phyloP scores from a whole-genome alignment of 2,329 filamentous ascomycete genomes.

The Lanzia echinophila region DNA sequence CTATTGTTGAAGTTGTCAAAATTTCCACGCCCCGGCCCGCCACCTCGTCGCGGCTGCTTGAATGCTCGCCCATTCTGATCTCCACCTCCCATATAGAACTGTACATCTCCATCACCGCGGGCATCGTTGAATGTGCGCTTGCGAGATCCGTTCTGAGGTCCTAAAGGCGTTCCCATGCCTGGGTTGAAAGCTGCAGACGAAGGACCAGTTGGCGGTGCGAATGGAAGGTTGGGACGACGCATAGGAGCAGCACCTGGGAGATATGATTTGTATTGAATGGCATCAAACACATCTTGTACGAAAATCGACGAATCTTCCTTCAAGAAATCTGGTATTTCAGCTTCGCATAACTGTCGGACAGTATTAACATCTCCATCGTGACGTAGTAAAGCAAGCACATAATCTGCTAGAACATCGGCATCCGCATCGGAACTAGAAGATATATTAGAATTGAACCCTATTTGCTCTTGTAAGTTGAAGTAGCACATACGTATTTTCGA shows the following conservation, averaged over 20 bases:
- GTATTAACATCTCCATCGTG: constrained; percentile 60
- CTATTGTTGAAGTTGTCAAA: constrained; percentile 30
- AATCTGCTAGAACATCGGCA: constrained; percentile 75
- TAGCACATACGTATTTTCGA: constrained; percentile 61
- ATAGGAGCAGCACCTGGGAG: constrained; percentile 46
- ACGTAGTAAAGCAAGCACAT: constrained; percentile 69
- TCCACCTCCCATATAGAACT: constrained; percentile 26
- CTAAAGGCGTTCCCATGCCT: constrained; percentile 19
- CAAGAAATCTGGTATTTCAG: constrained; percentile 69
- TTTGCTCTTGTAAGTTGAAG: constrained; percentile 15
- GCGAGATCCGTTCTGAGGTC: constrained; percentile 27
- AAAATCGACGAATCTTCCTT: constrained; percentile 59
- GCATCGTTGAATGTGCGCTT: constrained; percentile 52
- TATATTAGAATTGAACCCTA: not conserved
- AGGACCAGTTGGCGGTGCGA: constrained; percentile 26
- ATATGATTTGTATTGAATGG: constrained; percentile 56
- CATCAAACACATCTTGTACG: constrained; percentile 63
- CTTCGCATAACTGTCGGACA: constrained; percentile 61
- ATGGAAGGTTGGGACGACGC: constrained; percentile 19
- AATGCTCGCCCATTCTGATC: constrained; percentile 38
- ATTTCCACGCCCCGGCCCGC: constrained; percentile 32
- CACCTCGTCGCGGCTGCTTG: constrained; percentile 56
- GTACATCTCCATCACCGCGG: constrained; percentile 37
- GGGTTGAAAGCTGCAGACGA: constrained; percentile 20
- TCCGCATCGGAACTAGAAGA: constrained; percentile 65